phyloP scores from a whole-genome alignment of 1,139 yeast species.

The Pichia terricola region DNA sequence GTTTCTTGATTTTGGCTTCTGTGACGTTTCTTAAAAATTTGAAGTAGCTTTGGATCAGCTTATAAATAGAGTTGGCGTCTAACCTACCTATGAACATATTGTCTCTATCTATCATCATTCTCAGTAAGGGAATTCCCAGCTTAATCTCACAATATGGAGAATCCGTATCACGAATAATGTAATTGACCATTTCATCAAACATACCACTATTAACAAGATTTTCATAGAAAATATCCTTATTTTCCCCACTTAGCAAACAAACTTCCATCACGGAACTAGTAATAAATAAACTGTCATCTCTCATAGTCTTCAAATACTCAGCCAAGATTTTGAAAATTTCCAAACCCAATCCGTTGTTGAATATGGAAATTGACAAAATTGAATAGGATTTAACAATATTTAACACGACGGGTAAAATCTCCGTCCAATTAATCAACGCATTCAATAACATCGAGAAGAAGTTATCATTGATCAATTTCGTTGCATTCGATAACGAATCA shows the following conservation, averaged over 20 bases:
- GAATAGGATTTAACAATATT: constrained; percentile 67
- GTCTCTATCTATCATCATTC: constrained; percentile 20
- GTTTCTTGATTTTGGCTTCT: constrained; percentile 23
- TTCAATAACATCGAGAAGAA: constrained; percentile 37
- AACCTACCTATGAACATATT: constrained; percentile 1
- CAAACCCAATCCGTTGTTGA: constrained; percentile 27
- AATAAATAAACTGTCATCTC: constrained; percentile 60
- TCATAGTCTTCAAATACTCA: constrained; percentile 48
- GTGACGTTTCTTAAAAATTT: constrained; percentile 15
- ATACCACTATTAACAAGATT: constrained; percentile 38
- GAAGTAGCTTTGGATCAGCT: constrained; percentile 12
- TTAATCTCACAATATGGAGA: constrained; percentile 42
- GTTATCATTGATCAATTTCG: constrained; percentile 33
- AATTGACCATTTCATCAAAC: constrained; percentile 36
- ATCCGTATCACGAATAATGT: constrained; percentile 40
- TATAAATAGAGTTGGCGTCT: constrained; percentile 5
- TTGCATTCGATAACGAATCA: constrained; percentile 26
- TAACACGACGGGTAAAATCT: constrained; percentile 59
- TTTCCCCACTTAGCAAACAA: neutral
- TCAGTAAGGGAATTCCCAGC: constrained; percentile 42
- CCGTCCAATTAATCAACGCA: constrained; percentile 59
- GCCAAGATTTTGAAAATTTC: constrained; percentile 46
- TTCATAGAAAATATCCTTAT: constrained; percentile 24
- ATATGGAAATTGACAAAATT: constrained; percentile 45
- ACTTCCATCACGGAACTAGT: constrained; percentile 49